Evolutionary conservation across 1,139 yeast genomes (phyloP).

Genomic region (Hemisphaericaspora xylanilytica): DNA sequence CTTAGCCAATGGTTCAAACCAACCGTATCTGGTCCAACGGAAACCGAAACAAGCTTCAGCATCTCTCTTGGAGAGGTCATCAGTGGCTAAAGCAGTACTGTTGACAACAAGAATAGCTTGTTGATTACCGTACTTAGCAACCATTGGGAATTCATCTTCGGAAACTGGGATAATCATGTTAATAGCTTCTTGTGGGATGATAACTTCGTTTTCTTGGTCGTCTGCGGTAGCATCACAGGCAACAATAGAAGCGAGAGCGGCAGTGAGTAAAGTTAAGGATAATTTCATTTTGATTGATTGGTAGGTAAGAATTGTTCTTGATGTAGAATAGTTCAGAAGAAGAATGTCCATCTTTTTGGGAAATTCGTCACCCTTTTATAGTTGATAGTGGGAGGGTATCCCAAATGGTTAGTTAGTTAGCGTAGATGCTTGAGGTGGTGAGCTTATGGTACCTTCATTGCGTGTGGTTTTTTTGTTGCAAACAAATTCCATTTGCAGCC

Average conservation of each 20-base stretch:
- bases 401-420: no score
- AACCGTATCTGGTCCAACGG: conserved; percentile 1
- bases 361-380: background rate
- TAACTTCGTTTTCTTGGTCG: background rate
- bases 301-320: no score
- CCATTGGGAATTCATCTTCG: conserved; percentile 8
- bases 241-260: conserved; percentile 11
- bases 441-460: no score
- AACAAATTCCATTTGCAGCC: conserved; percentile 13
- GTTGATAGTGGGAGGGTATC: no score
- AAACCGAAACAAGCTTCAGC: conserved; percentile 8
- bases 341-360: background rate
- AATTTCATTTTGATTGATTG: conserved; percentile 12
- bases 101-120: conserved; percentile 9
- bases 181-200: conserved; percentile 10
- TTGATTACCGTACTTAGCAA: conserved; percentile 5
- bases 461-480: conserved; percentile 1
- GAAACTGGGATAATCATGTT: conserved; percentile 8
- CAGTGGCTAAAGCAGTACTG: conserved; percentile 5
- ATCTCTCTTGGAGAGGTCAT: conserved; percentile 8
- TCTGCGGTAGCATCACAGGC: conserved; percentile 11
- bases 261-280: conserved; percentile 12
- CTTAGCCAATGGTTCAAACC: background rate
- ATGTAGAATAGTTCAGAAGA: no score
- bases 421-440: no score